Evolutionary conservation across 2,329 filamentous ascomycete species (phyloP).

Genomic region (Colletotrichum navitas): DNA sequence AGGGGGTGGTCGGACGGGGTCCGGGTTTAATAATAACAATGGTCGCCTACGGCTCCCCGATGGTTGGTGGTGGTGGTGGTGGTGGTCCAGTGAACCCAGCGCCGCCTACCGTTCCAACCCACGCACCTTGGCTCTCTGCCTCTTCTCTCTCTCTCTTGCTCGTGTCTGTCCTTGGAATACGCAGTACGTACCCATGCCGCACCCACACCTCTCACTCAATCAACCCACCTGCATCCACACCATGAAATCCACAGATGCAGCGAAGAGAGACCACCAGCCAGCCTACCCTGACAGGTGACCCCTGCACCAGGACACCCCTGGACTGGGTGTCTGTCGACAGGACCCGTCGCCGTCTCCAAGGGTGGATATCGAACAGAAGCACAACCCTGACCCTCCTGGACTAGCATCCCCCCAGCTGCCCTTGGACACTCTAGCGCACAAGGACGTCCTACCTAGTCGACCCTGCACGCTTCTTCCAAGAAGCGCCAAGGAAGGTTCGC

Average conservation of each 20-base stretch:
- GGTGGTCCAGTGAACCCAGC: constrained; percentile 9
- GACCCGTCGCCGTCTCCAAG: background rate
- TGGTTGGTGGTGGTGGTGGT: constrained; percentile 17
- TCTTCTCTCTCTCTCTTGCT: constrained; percentile 5
- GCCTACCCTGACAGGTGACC: constrained; percentile 39
- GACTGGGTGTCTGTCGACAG: constrained; percentile 3
- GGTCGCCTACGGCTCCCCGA: constrained; percentile 27
- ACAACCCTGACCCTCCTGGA: constrained; percentile 30
- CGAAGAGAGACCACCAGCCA: constrained; percentile 33
- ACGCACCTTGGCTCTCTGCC: constrained; percentile 19
- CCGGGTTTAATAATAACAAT: constrained; percentile 46
- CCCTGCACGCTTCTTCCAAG: constrained; percentile 19
- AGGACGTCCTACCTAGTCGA: constrained; percentile 12
- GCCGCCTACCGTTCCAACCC: constrained; percentile 27
- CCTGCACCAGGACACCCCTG: constrained; percentile 29
- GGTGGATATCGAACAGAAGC: constrained; percentile 6
- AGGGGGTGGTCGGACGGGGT: constrained; percentile 45
- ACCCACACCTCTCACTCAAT: constrained; percentile 6
- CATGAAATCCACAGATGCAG: constrained; percentile 30
- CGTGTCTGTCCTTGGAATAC: constrained; percentile 6
- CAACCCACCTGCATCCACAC: constrained; percentile 26
- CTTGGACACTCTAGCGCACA: constrained; percentile 15
- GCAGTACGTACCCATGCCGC: constrained; percentile 18
- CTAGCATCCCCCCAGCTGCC: constrained; percentile 30
- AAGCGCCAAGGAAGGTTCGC: constrained; percentile 30